Conservation (phyloP, 78 protist species). For the Isochrysis galbana region DNA sequence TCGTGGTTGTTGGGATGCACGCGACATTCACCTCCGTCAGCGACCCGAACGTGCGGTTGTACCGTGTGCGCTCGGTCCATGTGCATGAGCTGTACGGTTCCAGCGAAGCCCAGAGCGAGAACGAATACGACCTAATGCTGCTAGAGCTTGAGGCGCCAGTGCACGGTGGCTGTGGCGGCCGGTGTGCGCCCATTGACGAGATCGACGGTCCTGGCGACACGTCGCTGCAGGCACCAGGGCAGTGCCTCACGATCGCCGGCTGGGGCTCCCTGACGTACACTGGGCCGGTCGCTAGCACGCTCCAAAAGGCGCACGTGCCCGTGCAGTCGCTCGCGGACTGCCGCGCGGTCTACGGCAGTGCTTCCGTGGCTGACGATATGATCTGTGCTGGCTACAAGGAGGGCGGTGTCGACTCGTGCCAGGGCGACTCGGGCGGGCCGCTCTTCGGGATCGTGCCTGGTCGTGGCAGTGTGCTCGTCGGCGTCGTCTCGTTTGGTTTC, state of each 20-base stretch:
- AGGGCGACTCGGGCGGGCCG: conserved; percentile 9
- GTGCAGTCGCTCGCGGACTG: not conserved
- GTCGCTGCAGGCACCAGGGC: not conserved
- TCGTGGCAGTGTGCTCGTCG: not conserved
- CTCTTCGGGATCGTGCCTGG: not conserved
- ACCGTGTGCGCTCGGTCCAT: not conserved
- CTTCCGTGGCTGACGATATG: not conserved
- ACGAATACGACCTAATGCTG: not conserved
- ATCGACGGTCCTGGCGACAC: not conserved
- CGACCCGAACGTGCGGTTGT: not conserved
- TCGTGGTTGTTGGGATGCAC: not conserved
- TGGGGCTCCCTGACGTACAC: not conserved
- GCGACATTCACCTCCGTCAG: not conserved
- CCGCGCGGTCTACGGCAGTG: not conserved
- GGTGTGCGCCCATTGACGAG: not conserved
- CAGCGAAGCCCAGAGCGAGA: not conserved
- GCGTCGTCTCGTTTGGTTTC: not conserved
- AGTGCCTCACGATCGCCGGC: not conserved
- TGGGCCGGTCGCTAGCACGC: not conserved
- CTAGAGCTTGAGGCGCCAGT: not conserved
- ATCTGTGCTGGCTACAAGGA: not conserved
- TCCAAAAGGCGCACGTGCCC: not conserved
- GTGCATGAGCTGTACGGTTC: not conserved
- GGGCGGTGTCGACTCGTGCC: not conserved
- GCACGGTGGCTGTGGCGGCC: too few relatives aligned